Evolutionary conservation across 495 filamentous ascomycete species (phyloP).

Genomic region (Daldinia vernicosa): DNA sequence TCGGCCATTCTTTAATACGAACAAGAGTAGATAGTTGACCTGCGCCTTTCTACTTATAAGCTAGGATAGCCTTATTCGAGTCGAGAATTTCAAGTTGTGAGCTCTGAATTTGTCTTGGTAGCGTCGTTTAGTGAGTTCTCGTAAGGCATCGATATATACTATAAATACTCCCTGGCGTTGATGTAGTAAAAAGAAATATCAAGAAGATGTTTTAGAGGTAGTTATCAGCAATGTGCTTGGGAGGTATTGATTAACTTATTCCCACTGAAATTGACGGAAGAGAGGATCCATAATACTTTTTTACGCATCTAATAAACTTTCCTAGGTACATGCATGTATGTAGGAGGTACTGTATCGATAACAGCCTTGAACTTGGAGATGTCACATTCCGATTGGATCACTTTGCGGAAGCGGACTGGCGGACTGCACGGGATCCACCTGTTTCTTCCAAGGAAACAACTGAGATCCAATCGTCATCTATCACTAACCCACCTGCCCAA

Average conservation of each 20-base stretch:
- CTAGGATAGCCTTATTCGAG: neutral
- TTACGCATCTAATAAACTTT: too few relatives aligned
- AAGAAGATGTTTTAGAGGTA: too few relatives aligned
- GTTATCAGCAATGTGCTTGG: too few relatives aligned
- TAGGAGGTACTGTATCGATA: neutral
- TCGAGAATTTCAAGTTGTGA: neutral
- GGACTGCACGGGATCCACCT: conserved; percentile 17
- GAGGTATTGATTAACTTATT: too few relatives aligned
- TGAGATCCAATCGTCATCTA: conserved; percentile 27
- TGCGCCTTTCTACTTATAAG: neutral
- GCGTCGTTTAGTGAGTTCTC: neutral
- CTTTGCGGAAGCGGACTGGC: conserved; percentile 18
- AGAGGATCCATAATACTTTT: too few relatives aligned
- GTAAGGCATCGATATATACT: conserved; percentile 14
- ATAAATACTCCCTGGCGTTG: neutral
- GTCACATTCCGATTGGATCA: conserved; percentile 22
- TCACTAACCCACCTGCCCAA: conserved; percentile 30
- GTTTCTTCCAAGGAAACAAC: conserved; percentile 5
- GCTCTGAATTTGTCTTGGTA: neutral
- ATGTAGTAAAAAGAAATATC: neutral
- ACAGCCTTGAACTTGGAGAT: conserved; percentile 19
- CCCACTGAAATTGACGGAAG: too few relatives aligned
- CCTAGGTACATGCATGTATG: too few relatives aligned
- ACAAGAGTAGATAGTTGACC: neutral
- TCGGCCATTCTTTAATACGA: conserved; percentile 9